Percentiles rank a stretch among this genome's conserved stretches.
phyloP scores from a whole-genome alignment of 2,329 filamentous ascomycete species.

The Leptographium radiaticola region DNA sequence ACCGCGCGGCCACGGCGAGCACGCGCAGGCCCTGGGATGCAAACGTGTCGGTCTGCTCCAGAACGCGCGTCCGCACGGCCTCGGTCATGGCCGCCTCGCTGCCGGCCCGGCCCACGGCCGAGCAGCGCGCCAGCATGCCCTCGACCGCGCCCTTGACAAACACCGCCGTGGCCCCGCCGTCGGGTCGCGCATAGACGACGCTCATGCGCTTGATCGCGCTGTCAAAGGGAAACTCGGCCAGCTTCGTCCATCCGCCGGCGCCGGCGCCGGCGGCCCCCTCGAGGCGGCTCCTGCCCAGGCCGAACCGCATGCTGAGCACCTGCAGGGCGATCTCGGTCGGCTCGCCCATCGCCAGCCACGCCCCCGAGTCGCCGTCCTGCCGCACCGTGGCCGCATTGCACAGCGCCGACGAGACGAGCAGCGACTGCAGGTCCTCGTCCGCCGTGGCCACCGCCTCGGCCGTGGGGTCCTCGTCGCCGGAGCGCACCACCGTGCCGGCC shows the following conservation, averaged over 20 bases:
- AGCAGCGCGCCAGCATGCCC: slow-evolving; percentile 44
- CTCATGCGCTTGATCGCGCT: slow-evolving; percentile 70
- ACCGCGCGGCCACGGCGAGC: slow-evolving; percentile 49
- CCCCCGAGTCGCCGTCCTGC: slow-evolving; percentile 36
- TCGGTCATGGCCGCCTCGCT: slow-evolving; percentile 32
- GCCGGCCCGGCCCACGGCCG: slow-evolving; percentile 30
- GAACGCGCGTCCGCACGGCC: slow-evolving; percentile 33
- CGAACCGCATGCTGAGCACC: slow-evolving; percentile 59
- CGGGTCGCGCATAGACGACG: slow-evolving; percentile 41
- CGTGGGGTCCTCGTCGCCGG: slow-evolving; percentile 9
- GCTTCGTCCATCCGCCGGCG: slow-evolving; percentile 43
- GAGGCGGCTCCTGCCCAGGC: slow-evolving; percentile 39
- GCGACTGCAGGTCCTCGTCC: slow-evolving; percentile 32
- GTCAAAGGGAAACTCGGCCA: slow-evolving; percentile 68
- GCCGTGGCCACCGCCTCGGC: not conserved
- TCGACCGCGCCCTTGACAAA: slow-evolving; percentile 53
- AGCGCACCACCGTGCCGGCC: slow-evolving; percentile 40
- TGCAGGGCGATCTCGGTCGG: slow-evolving; percentile 67
- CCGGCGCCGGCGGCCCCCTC: slow-evolving; percentile 24
- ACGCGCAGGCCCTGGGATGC: slow-evolving; percentile 59
- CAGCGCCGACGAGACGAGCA: slow-evolving; percentile 44
- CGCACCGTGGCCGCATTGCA: slow-evolving; percentile 53
- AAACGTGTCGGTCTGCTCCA: slow-evolving; percentile 43
- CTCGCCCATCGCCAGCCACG: slow-evolving; percentile 56
- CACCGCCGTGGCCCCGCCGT: slow-evolving; percentile 24